Evolutionary conservation across 73 alveolate species (phyloP), one percentile per base, ranked within the genome.

Genomic region (Symbiodinium pilosum): DNA sequence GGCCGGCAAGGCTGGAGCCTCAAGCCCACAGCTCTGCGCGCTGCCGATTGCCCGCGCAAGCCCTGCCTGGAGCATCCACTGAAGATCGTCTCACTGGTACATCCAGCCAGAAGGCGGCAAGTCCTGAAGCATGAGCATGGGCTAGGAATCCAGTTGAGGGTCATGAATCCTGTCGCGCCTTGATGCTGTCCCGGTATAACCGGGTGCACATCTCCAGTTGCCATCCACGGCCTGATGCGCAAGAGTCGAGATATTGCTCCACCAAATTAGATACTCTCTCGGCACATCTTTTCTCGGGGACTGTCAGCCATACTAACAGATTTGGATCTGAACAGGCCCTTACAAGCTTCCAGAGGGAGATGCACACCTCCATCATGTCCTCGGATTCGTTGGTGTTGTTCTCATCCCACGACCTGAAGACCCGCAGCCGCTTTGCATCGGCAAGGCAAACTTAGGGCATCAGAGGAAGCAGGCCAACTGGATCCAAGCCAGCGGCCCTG

Each of bases 1-100:
- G 95, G 86, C 39, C 86, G 41, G 87, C 95, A 89, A 2, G 95
- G 95, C 16, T 64, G 87, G 34, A 89, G 87, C 95, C 95, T 89
- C 69, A 18, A n/a, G n/a, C n/a, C n/a, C 68, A 42, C 64, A 20
- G 21, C 6, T 47, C 59, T 47, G 39, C 24, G 38, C 81, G 30
- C 75, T 21, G n/a, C n/a, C n/a, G 16, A 20, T 41, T 41, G 20
- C 68, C 36, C 28, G 18, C 64, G 0, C 14, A 39, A 3, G 24
- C 38, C 32, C 28, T n/a, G 95, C 95, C 95, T 88, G 16, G 86
- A 64, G 43, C 97, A 91, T 20, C 97, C 97, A 32, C 97, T 71
- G 89, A 91, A 91, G 56, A 69, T 9, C 11, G 97, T 91, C 54
- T 68, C 97, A n/a, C 97, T 91, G 40, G 21, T 40, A 42, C 97